Base-by-base conservation (phyloP, 2,329 filamentous ascomycete species). In the Pseudogymnoascus sp. region DNA sequence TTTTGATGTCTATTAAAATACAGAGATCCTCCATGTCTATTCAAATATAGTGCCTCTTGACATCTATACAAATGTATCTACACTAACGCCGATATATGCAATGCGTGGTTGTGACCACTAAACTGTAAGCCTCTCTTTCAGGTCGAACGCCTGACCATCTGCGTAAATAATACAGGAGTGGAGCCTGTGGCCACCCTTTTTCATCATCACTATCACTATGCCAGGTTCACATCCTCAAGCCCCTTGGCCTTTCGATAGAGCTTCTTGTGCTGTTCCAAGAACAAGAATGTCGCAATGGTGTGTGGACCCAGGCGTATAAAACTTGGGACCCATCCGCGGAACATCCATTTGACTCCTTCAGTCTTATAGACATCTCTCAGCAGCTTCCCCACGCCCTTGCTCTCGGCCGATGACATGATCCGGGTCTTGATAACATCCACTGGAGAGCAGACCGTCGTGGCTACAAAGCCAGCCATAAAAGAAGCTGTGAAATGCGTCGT, bases 361-460 rank as follows among this genome's bases (percentile, higher is more conserved):
- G 82, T 77, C 62, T 79, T 81, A 66, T 86, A 89, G 33, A 92
- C 86, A 49, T 90, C 85, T 42, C 78, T 76, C 61, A 95, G 75
- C 22, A 92, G 74, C 62, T 77, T 78, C 2, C 83, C 66, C 30
- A 94, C 75, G 25, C 82, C 79, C 66, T 82, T 70, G 36, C 75
- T 75, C 66, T 83, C 80, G 33, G 78, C 73, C 2, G 86, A 83
- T 65, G 86, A 89, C 91, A 96, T 96, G 70, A 95, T 84, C 23
- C 90, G 81, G 8, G 91, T 96, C 80, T 95, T 95, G 76, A 96
- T 87, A 30, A 96, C 91, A 74, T 95, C 91, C 60, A 95, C 87
- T 0, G 91, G 91, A 63, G 86, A 91, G 67, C 90, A 94, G 11
- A 93, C 83, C 0, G 91, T 94, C 1, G 91, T 93, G 4, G 91